These are phyloP conservation scores for Yarrowia sp. DNA, from an alignment of 805 yeast genomes.

Conservation along the genomic window DNA sequence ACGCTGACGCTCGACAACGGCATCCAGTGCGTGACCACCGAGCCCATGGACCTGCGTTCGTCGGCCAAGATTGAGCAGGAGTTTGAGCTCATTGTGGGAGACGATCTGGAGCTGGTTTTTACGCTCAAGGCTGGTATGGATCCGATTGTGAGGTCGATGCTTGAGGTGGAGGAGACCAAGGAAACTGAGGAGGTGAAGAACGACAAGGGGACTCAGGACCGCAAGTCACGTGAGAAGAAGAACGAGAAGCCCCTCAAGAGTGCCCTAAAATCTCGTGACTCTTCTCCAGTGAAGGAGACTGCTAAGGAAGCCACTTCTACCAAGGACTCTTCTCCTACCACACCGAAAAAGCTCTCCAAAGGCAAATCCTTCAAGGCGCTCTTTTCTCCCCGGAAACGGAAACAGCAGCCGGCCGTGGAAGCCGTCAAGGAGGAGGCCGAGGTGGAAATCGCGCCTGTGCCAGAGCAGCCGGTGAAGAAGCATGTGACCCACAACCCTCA, in stretches of 20 bases:
- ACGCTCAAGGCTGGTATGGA: slow-evolving; percentile 66
- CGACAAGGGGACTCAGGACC: too few relatives aligned
- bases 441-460: too few relatives aligned
- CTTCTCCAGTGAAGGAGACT: neutral
- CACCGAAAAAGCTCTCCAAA: slow-evolving; percentile 25
- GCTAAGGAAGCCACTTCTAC: neutral
- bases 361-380: slow-evolving; percentile 36
- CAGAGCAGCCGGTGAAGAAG: slow-evolving; percentile 26
- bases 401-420: slow-evolving; percentile 7
- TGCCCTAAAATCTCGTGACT: neutral
- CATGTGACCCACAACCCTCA: neutral
- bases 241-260: slow-evolving; percentile 1
- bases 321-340: neutral
- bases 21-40: slow-evolving; percentile 74
- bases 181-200: too few relatives aligned
- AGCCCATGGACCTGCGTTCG: slow-evolving; percentile 51
- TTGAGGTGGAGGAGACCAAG: neutral
- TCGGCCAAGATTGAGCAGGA: slow-evolving; percentile 65
- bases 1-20: slow-evolving; percentile 72
- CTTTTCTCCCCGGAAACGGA: slow-evolving; percentile 27
- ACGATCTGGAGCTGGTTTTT: slow-evolving; percentile 66
- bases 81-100: slow-evolving; percentile 74
- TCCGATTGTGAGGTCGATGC: slow-evolving; percentile 25
- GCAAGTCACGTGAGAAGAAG: slow-evolving; percentile 1
- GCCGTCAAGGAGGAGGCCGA: neutral